Evolutionary conservation across 495 filamentous ascomycete species (phyloP).

Genomic region (Aspergillus asperescens): DNA sequence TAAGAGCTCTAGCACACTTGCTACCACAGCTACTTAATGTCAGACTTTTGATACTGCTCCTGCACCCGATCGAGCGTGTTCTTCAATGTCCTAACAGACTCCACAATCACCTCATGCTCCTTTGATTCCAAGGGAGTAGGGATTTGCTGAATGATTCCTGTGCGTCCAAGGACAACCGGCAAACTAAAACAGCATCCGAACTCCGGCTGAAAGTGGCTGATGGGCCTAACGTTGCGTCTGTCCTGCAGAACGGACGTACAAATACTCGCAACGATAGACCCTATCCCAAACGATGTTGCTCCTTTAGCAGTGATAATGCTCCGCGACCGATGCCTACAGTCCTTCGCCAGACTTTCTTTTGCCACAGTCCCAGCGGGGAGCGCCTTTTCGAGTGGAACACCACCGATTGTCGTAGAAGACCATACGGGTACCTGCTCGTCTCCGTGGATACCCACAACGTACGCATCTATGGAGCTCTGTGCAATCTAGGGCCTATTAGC

Average conservation of each 20-base stretch:
- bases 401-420: conserved; percentile 30
- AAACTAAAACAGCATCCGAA: conserved; percentile 18
- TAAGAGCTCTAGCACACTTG: not conserved
- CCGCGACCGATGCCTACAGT: not conserved
- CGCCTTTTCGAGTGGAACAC: conserved; percentile 9
- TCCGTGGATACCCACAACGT: conserved; percentile 43
- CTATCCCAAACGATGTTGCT: conserved; percentile 5
- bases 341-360: not conserved
- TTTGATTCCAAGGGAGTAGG: not conserved
- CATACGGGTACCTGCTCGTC: conserved; percentile 40
- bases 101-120: not conserved
- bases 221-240: conserved; percentile 7
- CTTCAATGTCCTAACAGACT: not conserved
- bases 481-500: too few relatives aligned
- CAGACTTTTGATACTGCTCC: not conserved
- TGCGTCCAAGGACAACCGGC: conserved; percentile 9
- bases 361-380: not conserved
- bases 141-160: conserved; percentile 7
- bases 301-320: conserved; percentile 1
- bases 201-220: conserved; percentile 17
- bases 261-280: conserved; percentile 10
- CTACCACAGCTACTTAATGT: not conserved
- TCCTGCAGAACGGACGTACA: conserved; percentile 12
- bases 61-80: not conserved
- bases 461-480: conserved; percentile 32